Evolutionary conservation across 768 basidiomycete genomes (phyloP).

Genomic region (Phaeolepiota aurea): DNA sequence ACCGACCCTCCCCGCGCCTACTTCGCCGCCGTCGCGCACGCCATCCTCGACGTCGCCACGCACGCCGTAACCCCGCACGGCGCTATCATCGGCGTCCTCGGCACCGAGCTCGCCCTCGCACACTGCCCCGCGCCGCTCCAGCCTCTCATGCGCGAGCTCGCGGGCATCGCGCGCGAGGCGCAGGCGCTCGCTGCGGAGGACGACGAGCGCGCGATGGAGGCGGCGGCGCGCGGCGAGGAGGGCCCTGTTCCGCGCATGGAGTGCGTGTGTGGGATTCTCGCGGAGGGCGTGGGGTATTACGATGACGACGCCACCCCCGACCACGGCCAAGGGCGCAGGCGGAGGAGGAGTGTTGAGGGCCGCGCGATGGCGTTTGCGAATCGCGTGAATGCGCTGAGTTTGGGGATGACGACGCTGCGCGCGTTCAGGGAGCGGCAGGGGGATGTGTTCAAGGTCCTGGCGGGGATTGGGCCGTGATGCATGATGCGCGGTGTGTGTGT

Average conservation of each 20-base stretch:
- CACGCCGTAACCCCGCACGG: constrained; percentile 40
- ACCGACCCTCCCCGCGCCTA: constrained; percentile 66
- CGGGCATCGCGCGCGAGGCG: constrained; percentile 42
- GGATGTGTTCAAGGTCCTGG: constrained; percentile 61
- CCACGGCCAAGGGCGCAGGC: no score
- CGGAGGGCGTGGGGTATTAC: constrained; percentile 45
- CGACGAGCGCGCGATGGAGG: constrained; percentile 38
- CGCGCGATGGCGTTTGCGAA: constrained; percentile 68
- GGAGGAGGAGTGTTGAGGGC: constrained; percentile 50
- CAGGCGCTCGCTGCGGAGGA: constrained; percentile 47
- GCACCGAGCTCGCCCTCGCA: constrained; percentile 41
- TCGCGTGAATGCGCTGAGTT: constrained; percentile 63
- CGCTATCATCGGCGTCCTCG: constrained; percentile 48
- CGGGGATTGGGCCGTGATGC: constrained; percentile 32
- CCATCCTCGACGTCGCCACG: constrained; percentile 62
- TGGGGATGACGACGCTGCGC: constrained; percentile 60
- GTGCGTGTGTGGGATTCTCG: constrained; percentile 45
- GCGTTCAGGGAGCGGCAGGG: constrained; percentile 69
- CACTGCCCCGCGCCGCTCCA: constrained; percentile 57
- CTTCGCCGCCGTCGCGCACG: constrained; percentile 66
- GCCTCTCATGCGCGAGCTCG: constrained; percentile 66
- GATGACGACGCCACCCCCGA: constrained; percentile 21
- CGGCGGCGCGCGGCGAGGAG: constrained; percentile 23
- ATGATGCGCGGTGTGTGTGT: no score
- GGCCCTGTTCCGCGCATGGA: constrained; percentile 44